Percentiles rank a stretch among this genome's conserved stretches.
These are phyloP conservation scores for Ziziphus jujuba DNA, from an alignment of 306 rosid species.

Conservation along the genomic window DNA sequence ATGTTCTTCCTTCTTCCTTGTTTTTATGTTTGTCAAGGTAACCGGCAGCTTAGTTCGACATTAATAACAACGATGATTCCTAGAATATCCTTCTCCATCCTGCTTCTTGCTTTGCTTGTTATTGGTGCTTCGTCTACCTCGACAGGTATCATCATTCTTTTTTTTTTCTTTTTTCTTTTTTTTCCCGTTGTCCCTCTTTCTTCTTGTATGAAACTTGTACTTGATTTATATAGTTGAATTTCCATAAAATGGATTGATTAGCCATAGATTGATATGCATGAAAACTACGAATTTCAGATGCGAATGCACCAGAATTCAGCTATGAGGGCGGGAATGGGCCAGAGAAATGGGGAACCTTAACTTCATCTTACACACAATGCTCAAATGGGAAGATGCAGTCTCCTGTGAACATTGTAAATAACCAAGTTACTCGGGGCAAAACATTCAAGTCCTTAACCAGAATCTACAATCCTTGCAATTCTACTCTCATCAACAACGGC, in stretches of 20 bases:
- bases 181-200: too few species aligned
- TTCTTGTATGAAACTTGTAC: too few species aligned
- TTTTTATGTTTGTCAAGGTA: too few species aligned
- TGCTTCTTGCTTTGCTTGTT: slow-evolving; percentile 34
- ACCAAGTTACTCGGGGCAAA: slow-evolving; percentile 13
- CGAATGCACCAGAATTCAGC: slow-evolving; percentile 33
- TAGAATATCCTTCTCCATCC: slow-evolving; percentile 22
- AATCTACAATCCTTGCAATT: slow-evolving; percentile 46
- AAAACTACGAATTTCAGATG: not conserved
- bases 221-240: too few species aligned
- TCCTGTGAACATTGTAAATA: slow-evolving; percentile 52
- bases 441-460: slow-evolving; percentile 37
- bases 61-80: slow-evolving; percentile 27
- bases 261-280: too few species aligned
- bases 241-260: too few species aligned
- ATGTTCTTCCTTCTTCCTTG: too few species aligned
- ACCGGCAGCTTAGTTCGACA: too few species aligned
- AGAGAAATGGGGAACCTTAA: slow-evolving; percentile 63
- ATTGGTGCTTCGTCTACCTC: slow-evolving; percentile 24
- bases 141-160: not conserved
- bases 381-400: slow-evolving; percentile 65
- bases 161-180: not conserved
- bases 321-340: slow-evolving; percentile 66
- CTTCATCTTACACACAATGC: slow-evolving; percentile 49
- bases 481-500: slow-evolving; percentile 61